Percentiles rank a stretch among this genome's conserved stretches.
Evolutionary conservation across 2,329 filamentous ascomycete genomes (phyloP).

Genomic region (Cadophora gregata): DNA sequence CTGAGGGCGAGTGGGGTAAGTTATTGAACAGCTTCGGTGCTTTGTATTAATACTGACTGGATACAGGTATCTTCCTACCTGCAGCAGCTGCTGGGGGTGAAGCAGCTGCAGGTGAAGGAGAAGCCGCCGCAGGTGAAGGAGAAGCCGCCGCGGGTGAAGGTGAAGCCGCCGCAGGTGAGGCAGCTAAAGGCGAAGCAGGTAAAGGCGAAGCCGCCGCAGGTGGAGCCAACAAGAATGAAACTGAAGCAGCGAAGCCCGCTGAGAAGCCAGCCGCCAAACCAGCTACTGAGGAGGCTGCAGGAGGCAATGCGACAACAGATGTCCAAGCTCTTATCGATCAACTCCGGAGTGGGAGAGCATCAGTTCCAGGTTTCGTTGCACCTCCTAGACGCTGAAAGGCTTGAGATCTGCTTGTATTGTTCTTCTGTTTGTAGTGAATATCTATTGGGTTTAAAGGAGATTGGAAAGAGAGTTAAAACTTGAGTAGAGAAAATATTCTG

Average conservation of each 20-base stretch:
- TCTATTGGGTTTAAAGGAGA: neutral
- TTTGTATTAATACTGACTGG: neutral
- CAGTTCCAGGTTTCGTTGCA: slow-evolving; percentile 6
- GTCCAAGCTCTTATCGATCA: slow-evolving; percentile 3
- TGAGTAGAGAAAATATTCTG: slow-evolving; percentile 1
- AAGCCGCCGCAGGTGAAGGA: too few relatives aligned
- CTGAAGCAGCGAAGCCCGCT: neutral
- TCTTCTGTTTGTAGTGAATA: neutral
- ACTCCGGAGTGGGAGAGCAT: neutral
- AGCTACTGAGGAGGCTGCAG: neutral
- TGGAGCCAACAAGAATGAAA: neutral
- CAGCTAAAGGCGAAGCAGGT: neutral
- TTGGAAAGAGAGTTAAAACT: neutral
- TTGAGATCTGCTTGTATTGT: neutral
- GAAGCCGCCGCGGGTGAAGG: too few relatives aligned
- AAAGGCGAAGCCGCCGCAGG: neutral
- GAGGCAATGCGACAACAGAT: neutral
- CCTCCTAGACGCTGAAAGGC: neutral
- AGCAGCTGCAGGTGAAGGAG: neutral
- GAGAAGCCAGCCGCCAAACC: neutral
- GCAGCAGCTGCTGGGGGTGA: neutral
- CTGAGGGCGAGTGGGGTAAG: slow-evolving; percentile 34
- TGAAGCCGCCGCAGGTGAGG: neutral
- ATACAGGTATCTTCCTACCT: slow-evolving; percentile 12
- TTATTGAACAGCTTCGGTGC: neutral